phyloP scores from a whole-genome alignment of 78 protist genomes.

The Corallochytrium limacisporum region DNA sequence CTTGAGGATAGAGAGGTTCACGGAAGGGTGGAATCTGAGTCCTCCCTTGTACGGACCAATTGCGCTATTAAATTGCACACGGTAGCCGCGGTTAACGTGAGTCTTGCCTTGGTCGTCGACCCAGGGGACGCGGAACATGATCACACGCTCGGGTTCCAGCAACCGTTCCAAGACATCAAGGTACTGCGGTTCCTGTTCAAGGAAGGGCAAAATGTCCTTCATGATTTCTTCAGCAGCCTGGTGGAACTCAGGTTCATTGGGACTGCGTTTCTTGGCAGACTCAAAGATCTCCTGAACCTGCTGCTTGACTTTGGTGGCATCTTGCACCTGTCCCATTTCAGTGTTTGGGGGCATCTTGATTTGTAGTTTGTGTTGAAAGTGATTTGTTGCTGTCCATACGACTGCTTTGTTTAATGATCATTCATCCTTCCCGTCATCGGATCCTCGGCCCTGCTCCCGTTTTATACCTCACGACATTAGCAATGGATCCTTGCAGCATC shows the following conservation, averaged over 20 bases:
- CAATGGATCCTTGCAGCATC: too few species aligned
- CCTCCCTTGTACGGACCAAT: conserved; percentile 72
- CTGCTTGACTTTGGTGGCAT: too few species aligned
- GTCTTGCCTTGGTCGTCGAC: conserved; percentile 22
- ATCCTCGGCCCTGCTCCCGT: too few species aligned
- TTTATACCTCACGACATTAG: too few species aligned
- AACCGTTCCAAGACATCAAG: not conserved
- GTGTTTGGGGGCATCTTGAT: too few species aligned
- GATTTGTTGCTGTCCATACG: too few species aligned
- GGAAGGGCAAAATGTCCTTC: conserved; percentile 11
- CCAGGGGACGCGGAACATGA: conserved; percentile 62
- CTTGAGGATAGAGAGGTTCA: conserved; percentile 43
- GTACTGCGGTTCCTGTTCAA: conserved; percentile 25
- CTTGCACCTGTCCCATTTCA: too few species aligned
- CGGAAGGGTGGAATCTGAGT: conserved; percentile 62
- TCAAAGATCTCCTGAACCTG: not conserved
- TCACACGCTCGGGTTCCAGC: conserved; percentile 42
- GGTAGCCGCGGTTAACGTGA: conserved; percentile 50
- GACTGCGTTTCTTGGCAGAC: not conserved
- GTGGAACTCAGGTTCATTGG: conserved; percentile 33
- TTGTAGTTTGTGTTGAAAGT: too few species aligned
- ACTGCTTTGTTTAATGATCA: too few species aligned
- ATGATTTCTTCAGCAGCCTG: conserved; percentile 42
- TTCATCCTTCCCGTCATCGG: too few species aligned
- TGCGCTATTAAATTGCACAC: conserved; percentile 54